phyloP scores from a whole-genome alignment of 2,329 filamentous ascomycete species.

The Cryphonectria radicalis region DNA sequence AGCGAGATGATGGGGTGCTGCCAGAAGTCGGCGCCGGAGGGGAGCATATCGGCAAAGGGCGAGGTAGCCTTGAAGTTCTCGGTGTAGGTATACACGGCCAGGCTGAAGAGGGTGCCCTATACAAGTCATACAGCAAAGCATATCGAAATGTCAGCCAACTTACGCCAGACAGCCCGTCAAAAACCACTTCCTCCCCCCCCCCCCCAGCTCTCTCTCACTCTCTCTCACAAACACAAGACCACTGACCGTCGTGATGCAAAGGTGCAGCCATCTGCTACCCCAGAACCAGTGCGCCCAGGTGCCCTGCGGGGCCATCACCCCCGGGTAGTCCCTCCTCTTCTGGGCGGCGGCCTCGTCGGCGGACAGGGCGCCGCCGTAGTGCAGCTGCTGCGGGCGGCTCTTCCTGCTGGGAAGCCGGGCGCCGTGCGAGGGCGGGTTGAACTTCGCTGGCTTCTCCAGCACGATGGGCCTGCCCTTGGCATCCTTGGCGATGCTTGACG shows the following conservation, averaged over 20 bases:
- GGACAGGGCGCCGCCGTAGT: constrained; percentile 76
- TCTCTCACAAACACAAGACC: too few relatives aligned
- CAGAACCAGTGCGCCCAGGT: constrained; percentile 86
- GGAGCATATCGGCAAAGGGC: constrained; percentile 79
- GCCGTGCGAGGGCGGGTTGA: constrained; percentile 90
- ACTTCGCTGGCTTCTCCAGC: constrained; percentile 85
- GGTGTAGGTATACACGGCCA: constrained; percentile 75
- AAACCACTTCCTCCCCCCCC: neutral
- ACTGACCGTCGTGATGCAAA: constrained; percentile 78
- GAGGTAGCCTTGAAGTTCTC: constrained; percentile 80
- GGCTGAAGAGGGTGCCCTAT: constrained; percentile 67
- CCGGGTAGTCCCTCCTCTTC: constrained; percentile 76
- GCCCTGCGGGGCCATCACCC: constrained; percentile 83
- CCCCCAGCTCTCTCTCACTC: too few relatives aligned
- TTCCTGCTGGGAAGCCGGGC: constrained; percentile 60
- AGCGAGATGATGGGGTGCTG: constrained; percentile 71
- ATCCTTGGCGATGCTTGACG: constrained; percentile 34
- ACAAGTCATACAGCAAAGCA: neutral
- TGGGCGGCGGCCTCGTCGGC: constrained; percentile 69
- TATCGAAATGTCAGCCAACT: constrained; percentile 5
- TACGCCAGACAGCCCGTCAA: neutral
- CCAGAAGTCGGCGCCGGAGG: constrained; percentile 69
- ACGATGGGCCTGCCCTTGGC: constrained; percentile 62
- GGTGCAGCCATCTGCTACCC: constrained; percentile 74
- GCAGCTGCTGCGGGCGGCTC: constrained; percentile 61